Percentiles rank a stretch among this genome's conserved stretches.
phyloP scores from a whole-genome alignment of 2,329 filamentous ascomycete genomes.

The Xylariaceae sp. region DNA sequence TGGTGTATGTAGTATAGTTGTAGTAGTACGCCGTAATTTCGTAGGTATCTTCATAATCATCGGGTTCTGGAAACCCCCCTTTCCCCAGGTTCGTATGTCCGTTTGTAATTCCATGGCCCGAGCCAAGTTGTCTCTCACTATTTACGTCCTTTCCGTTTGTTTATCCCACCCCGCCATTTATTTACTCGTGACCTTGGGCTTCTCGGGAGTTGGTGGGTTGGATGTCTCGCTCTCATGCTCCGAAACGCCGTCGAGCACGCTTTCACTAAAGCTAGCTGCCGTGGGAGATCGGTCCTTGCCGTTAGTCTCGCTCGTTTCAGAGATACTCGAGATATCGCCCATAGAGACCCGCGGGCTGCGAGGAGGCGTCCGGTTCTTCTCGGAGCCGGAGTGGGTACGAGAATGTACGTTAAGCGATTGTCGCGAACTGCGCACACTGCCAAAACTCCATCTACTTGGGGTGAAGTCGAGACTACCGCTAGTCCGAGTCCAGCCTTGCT shows the following conservation, averaged over 20 bases:
- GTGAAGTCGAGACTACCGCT: slow-evolving; percentile 35
- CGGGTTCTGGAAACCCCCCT: too few relatives aligned
- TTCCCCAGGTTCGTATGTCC: not conserved
- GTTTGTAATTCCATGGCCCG: not conserved
- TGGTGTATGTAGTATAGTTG: too few relatives aligned
- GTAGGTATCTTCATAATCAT: too few relatives aligned
- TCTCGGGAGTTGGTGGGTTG: slow-evolving; percentile 25
- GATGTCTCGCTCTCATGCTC: slow-evolving; percentile 25
- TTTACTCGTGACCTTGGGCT: slow-evolving; percentile 10
- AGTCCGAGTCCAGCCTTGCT: slow-evolving; percentile 39
- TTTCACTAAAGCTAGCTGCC: slow-evolving; percentile 42
- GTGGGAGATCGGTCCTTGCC: slow-evolving; percentile 32
- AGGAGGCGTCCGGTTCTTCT: slow-evolving; percentile 33
- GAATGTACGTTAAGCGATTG: slow-evolving; percentile 22
- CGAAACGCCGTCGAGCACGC: slow-evolving; percentile 38
- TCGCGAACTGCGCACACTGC: slow-evolving; percentile 30
- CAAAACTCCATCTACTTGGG: slow-evolving; percentile 34
- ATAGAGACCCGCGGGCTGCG: slow-evolving; percentile 33
- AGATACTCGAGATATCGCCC: slow-evolving; percentile 35
- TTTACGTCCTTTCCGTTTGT: not conserved
- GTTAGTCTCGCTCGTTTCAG: slow-evolving; percentile 23
- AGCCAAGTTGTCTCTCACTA: not conserved
- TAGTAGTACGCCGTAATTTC: too few relatives aligned
- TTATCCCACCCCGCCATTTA: not conserved
- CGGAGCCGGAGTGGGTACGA: slow-evolving; percentile 28